Conservation (phyloP, 1,139 yeast species). For the Hyphopichia buzzinii region DNA sequence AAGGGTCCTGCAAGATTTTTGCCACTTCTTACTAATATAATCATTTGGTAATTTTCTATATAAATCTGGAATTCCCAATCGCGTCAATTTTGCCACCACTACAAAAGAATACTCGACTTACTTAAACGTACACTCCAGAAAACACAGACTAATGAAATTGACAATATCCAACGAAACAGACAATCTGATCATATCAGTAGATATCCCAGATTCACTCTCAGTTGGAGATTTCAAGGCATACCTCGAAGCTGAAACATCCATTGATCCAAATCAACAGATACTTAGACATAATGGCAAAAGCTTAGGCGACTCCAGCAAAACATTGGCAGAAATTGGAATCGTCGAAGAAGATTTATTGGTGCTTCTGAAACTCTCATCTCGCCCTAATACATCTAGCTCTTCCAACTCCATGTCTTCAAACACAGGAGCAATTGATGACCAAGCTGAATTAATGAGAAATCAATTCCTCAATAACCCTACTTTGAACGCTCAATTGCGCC, state of each 20-base stretch:
- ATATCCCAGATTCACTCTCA: constrained; percentile 62
- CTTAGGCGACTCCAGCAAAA: constrained; percentile 29
- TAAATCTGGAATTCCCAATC: too few relatives aligned
- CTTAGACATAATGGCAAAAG: constrained; percentile 47
- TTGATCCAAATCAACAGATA: constrained; percentile 46
- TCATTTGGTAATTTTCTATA: too few relatives aligned
- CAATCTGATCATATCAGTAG: constrained; percentile 41
- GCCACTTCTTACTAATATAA: too few relatives aligned
- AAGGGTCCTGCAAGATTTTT: too few relatives aligned
- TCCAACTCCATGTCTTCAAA: constrained; percentile 1
- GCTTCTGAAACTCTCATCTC: constrained; percentile 14
- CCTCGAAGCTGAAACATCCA: constrained; percentile 69
- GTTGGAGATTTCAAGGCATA: constrained; percentile 73
- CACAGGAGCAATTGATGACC: constrained; percentile 24
- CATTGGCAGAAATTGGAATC: constrained; percentile 48
- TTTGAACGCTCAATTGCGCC: constrained; percentile 30
- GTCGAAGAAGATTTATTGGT: constrained; percentile 59
- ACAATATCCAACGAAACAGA: constrained; percentile 33
- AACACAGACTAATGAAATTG: constrained; percentile 36
- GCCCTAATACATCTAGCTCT: constrained; percentile 3
- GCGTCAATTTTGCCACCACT: too few relatives aligned
- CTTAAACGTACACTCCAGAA: too few relatives aligned
- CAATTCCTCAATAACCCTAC: constrained; percentile 42
- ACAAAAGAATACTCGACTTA: too few relatives aligned
- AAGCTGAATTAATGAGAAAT: constrained; percentile 51